These are phyloP conservation scores for Claviceps monticola DNA, from an alignment of 2,329 filamentous ascomycete species.

Conservation along the genomic window DNA sequence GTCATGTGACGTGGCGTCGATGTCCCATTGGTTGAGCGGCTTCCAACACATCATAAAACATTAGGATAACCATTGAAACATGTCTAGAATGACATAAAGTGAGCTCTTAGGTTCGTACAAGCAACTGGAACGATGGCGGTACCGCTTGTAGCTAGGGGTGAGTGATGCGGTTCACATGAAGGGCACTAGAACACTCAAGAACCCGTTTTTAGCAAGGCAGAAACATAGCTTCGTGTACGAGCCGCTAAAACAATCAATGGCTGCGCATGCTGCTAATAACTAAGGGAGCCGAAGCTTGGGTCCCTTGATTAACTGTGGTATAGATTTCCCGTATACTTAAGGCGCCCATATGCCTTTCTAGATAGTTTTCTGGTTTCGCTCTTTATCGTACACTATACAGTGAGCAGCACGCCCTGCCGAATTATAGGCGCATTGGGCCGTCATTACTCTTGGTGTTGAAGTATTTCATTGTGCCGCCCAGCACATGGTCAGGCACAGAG, in stretches of 20 bases:
- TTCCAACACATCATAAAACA: neutral
- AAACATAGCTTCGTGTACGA: neutral
- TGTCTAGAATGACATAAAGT: too few relatives aligned
- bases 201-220: too few relatives aligned
- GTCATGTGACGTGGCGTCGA: too few relatives aligned
- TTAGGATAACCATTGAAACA: neutral
- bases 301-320: neutral
- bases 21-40: neutral
- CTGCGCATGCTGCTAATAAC: neutral
- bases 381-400: slow-evolving; percentile 8
- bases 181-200: too few relatives aligned
- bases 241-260: neutral
- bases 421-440: neutral
- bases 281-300: too few relatives aligned
- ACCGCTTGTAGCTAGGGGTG: too few relatives aligned
- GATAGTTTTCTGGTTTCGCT: neutral
- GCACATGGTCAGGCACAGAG: too few relatives aligned
- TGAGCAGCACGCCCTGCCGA: neutral
- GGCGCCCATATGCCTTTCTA: neutral
- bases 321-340: neutral
- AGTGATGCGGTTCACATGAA: too few relatives aligned
- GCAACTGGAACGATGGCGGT: too few relatives aligned
- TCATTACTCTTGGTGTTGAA: neutral
- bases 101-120: too few relatives aligned
- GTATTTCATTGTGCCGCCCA: too few relatives aligned